Evolutionary conservation across 1,284 basidiomycete genomes (phyloP).

Genomic region (Ustilago vetiveriae): DNA sequence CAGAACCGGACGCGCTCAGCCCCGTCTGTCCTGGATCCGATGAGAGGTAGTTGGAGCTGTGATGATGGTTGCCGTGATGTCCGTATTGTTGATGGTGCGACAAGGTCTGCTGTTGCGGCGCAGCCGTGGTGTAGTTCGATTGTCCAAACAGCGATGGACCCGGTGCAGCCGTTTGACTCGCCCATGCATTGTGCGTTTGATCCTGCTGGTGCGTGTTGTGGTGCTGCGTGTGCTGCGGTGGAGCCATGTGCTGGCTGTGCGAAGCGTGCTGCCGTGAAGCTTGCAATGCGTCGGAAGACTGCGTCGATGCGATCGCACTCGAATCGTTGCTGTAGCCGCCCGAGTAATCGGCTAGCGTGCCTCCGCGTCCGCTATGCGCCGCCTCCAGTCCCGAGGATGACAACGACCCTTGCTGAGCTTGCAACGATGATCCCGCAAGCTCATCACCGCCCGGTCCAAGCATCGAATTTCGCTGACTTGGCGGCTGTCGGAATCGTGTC

Average conservation of each 20-base stretch:
- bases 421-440: slow-evolving; percentile 19
- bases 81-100: slow-evolving; percentile 36
- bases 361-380: slow-evolving; percentile 29
- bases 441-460: slow-evolving; percentile 26
- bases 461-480: slow-evolving; percentile 34
- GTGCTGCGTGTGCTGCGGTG: slow-evolving; percentile 23
- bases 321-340: slow-evolving; percentile 35
- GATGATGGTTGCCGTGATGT: slow-evolving; percentile 39
- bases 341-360: slow-evolving; percentile 32
- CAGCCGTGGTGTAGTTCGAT: slow-evolving; percentile 17
- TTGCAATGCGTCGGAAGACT: slow-evolving; percentile 27
- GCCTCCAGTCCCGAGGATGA: slow-evolving; percentile 37
- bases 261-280: slow-evolving; percentile 34
- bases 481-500: slow-evolving; percentile 35
- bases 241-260: slow-evolving; percentile 31
- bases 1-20: slow-evolving; percentile 23
- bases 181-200: slow-evolving; percentile 38
- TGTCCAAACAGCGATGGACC: slow-evolving; percentile 36
- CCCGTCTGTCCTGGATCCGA: slow-evolving; percentile 33
- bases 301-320: slow-evolving; percentile 26
- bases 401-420: slow-evolving; percentile 31
- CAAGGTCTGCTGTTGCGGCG: slow-evolving; percentile 14
- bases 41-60: slow-evolving; percentile 29
- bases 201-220: slow-evolving; percentile 34
- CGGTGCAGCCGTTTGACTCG: slow-evolving; percentile 22